Conservation (phyloP, 371 early-diverging fungal species). For the Syncephalastrum monosporum region DNA sequence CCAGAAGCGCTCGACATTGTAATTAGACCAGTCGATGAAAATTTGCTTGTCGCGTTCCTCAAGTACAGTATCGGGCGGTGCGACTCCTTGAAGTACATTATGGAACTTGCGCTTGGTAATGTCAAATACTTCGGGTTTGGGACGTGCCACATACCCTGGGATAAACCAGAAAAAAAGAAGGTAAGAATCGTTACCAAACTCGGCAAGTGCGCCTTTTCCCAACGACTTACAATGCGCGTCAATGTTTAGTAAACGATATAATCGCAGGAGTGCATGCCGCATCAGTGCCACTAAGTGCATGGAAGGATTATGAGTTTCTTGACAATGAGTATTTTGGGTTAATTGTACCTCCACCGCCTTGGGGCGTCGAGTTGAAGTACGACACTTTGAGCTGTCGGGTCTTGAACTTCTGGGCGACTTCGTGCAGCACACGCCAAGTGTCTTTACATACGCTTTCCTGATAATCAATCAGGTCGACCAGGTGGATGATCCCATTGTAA, state of each 20-base stretch:
- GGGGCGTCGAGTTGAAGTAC: conserved; percentile 85
- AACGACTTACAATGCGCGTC: conserved; percentile 60
- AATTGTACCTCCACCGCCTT: conserved; percentile 77
- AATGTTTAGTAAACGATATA: conserved; percentile 65
- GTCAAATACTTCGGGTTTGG: conserved; percentile 77
- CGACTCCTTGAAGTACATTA: conserved; percentile 86
- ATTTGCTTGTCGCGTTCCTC: conserved; percentile 65
- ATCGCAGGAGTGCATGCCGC: conserved; percentile 80
- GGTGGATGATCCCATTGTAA: conserved; percentile 59
- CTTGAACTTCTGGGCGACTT: conserved; percentile 49
- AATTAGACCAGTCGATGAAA: conserved; percentile 72
- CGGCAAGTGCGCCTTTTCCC: neutral
- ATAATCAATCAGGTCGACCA: conserved; percentile 62
- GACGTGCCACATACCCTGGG: conserved; percentile 69
- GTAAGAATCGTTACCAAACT: too few relatives aligned
- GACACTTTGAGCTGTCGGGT: conserved; percentile 57
- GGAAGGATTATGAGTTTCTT: neutral
- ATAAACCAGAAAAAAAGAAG: neutral
- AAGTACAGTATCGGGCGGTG: conserved; percentile 53
- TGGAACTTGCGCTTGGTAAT: conserved; percentile 88
- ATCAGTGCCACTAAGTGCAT: conserved; percentile 73
- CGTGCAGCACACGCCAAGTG: conserved; percentile 59
- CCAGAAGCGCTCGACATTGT: conserved; percentile 80
- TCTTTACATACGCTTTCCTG: conserved; percentile 52
- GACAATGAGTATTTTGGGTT: neutral